Conservation (phyloP, 2,329 filamentous ascomycete genomes). For the Diaporthe nobilis region DNA sequence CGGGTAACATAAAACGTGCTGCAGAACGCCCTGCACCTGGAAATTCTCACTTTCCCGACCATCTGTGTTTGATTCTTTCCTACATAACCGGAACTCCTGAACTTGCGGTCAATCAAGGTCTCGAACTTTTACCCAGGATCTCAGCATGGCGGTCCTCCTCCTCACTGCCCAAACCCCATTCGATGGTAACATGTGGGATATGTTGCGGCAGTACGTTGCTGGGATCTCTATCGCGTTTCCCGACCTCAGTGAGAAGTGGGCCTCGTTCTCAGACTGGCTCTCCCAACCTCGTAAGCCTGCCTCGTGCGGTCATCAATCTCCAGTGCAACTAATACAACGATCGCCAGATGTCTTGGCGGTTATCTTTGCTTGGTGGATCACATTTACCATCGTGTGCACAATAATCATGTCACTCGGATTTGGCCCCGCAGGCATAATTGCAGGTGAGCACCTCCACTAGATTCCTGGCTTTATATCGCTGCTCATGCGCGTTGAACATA, state of each 20-base stretch:
- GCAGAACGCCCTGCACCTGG: neutral
- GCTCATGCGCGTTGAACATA: neutral
- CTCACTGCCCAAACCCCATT: neutral
- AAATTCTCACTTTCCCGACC: neutral
- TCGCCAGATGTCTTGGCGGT: slow-evolving; percentile 17
- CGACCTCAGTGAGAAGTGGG: slow-evolving; percentile 2
- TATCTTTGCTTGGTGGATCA: slow-evolving; percentile 26
- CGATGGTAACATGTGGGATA: neutral
- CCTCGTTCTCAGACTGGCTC: slow-evolving; percentile 13
- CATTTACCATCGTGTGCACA: slow-evolving; percentile 17
- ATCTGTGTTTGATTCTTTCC: neutral
- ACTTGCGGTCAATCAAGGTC: neutral
- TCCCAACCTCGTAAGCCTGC: slow-evolving; percentile 26
- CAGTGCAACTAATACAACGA: neutral
- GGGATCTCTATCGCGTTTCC: neutral
- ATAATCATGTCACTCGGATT: slow-evolving; percentile 22
- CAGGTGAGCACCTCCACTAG: neutral
- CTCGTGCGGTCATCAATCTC: neutral
- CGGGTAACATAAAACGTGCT: neutral
- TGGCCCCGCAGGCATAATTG: neutral
- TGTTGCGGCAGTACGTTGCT: neutral
- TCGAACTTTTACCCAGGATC: neutral
- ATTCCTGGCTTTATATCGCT: neutral
- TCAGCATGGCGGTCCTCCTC: neutral
- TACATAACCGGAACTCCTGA: neutral